Base-by-base conservation (phyloP, 106 monocot genomes). In the Platanthera zijinensis region DNA sequence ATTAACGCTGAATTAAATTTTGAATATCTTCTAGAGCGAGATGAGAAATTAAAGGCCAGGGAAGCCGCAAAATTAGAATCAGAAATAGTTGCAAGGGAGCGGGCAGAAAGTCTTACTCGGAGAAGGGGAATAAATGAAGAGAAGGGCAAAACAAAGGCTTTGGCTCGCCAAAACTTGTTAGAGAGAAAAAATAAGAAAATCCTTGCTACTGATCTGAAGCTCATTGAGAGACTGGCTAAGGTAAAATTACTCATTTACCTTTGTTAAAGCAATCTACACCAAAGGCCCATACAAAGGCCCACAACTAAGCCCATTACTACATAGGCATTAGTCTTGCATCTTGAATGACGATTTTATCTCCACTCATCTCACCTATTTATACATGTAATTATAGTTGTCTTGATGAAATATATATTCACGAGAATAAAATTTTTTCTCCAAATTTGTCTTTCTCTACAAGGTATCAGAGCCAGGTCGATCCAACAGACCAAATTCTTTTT, bases 181-280 rank as follows among this genome's bases (percentile, higher is more conserved):
- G 45, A 71, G 15, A 64, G 57, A 53, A 79, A 69, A 74, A 78
- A 77, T 52, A 75, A 75, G 74, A 54, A 53, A n/a, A 84, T 61
- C 51, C 28, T 74, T 2, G 75, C 83, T 8, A 78, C 77, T 57
- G 64, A 82, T 63, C 83, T 87, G 64, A 92, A 92, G 71, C 62
- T 89, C 4, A 90, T 85, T 77, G 84, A 69, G 30, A 77, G 80
- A 75, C 50, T 79, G 50, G 74, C 85, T 8, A 95, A 89, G 88
- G 90, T 89, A 83, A 73, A 73, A 64, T 51, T 63, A 61, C 59
- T 48, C 49, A 32, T 19, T 77, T 25, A 32, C 52, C 51, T 69
- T 1, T 50, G 25, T 25, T 25, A 25, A 25, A 25, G 25, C 25
- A 25, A 25, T 25, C 25, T 25, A 25, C 25, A 25, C 25, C 25